Conservation (phyloP, 2,329 filamentous ascomycete species). For the Phialophora chinensis region DNA sequence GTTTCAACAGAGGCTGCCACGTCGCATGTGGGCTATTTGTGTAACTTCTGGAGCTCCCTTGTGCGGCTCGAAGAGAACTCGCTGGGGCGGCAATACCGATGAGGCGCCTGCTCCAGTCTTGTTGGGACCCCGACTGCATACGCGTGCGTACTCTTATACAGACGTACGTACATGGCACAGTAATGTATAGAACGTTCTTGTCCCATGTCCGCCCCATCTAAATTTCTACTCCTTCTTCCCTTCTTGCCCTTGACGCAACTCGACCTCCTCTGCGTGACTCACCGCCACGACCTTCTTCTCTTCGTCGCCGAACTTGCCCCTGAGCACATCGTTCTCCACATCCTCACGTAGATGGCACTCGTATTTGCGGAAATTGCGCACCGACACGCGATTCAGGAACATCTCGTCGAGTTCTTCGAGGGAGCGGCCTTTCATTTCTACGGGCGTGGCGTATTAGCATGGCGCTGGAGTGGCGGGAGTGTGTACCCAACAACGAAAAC, state of each 20-base stretch:
- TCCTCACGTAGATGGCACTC: conserved; percentile 15
- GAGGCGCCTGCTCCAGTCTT: neutral
- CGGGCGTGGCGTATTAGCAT: neutral
- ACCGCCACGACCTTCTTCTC: conserved; percentile 9
- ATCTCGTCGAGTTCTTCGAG: conserved; percentile 51
- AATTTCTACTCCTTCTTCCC: neutral
- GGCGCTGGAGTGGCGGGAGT: neutral
- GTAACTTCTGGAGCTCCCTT: neutral
- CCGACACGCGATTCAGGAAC: conserved; percentile 41
- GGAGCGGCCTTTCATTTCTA: conserved; percentile 46
- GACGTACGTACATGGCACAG: no score
- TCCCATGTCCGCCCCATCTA: neutral
- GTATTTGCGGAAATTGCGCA: conserved; percentile 28
- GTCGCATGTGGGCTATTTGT: neutral
- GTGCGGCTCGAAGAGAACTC: no score
- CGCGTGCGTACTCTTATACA: no score
- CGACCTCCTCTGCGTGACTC: conserved; percentile 23
- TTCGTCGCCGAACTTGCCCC: neutral
- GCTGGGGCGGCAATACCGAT: neutral
- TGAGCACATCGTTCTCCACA: conserved; percentile 22
- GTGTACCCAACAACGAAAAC: neutral
- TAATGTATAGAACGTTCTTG: no score
- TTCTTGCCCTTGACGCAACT: neutral
- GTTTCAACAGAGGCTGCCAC: neutral
- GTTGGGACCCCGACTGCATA: no score